phyloP scores from a whole-genome alignment of 2,329 filamentous ascomycete species.

The Ophiostoma angusticollis region DNA sequence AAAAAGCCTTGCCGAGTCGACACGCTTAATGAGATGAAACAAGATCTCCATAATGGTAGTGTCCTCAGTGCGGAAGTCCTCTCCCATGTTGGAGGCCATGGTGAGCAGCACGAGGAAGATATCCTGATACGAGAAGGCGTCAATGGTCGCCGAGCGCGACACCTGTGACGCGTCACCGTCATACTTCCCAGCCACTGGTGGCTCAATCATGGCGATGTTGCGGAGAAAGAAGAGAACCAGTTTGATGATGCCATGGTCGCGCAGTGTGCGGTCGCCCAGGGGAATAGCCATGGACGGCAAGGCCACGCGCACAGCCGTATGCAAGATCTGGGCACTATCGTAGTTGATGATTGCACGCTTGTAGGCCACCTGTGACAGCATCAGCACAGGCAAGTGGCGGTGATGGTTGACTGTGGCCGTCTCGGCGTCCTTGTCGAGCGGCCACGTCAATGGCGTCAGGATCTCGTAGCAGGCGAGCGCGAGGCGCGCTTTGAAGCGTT shows the following conservation, averaged over 20 bases:
- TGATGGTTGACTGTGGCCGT: slow-evolving; percentile 89
- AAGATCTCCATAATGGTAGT: slow-evolving; percentile 81
- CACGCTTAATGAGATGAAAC: slow-evolving; percentile 84
- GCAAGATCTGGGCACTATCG: slow-evolving; percentile 62
- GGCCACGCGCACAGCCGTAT: slow-evolving; percentile 67
- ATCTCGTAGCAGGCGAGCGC: slow-evolving; percentile 81
- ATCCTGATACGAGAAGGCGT: slow-evolving; percentile 82
- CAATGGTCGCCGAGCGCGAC: slow-evolving; percentile 75
- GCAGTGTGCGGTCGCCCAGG: slow-evolving; percentile 58
- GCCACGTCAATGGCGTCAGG: slow-evolving; percentile 88
- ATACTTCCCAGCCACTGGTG: slow-evolving; percentile 56
- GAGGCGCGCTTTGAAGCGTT: slow-evolving; percentile 63
- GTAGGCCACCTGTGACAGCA: slow-evolving; percentile 78
- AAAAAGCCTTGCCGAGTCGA: slow-evolving; percentile 74
- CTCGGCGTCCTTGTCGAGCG: slow-evolving; percentile 64
- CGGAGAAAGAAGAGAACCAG: slow-evolving; percentile 79
- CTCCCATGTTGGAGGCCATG: slow-evolving; percentile 80
- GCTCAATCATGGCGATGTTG: slow-evolving; percentile 75
- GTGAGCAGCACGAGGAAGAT: slow-evolving; percentile 77
- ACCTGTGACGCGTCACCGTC: slow-evolving; percentile 86
- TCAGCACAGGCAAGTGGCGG: slow-evolving; percentile 77
- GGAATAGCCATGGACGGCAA: slow-evolving; percentile 75
- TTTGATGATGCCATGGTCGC: slow-evolving; percentile 88
- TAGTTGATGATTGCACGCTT: slow-evolving; percentile 81
- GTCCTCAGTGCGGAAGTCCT: slow-evolving; percentile 84